Evolutionary conservation across 2,329 filamentous ascomycete genomes (phyloP).

Genomic region (Tolypocladium ophioglossoides): DNA sequence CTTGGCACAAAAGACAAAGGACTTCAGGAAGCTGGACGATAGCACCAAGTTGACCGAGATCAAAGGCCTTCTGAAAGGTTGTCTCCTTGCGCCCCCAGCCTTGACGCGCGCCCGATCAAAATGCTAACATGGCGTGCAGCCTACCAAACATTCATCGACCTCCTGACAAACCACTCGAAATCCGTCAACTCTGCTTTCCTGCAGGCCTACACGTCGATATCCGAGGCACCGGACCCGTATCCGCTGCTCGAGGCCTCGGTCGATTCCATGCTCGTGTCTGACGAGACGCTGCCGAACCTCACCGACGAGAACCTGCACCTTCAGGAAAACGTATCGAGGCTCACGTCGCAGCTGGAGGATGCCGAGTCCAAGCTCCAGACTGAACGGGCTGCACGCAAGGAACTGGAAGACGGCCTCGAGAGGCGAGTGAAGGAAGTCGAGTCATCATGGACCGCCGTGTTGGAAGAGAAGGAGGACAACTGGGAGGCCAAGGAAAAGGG

Average conservation of each 20-base stretch:
- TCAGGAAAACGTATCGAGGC: constrained; percentile 63
- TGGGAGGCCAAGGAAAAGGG: constrained; percentile 90
- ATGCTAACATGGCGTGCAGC: constrained; percentile 38
- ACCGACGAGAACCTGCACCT: constrained; percentile 81
- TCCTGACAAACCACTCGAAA: constrained; percentile 93
- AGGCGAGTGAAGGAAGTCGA: constrained; percentile 81
- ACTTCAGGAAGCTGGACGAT: constrained; percentile 92
- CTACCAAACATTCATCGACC: constrained; percentile 95
- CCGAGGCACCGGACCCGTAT: constrained; percentile 93
- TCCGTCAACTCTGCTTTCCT: constrained; percentile 87
- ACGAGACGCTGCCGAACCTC: constrained; percentile 85
- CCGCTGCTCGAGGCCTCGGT: constrained; percentile 92
- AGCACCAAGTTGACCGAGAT: constrained; percentile 75
- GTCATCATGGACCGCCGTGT: constrained; percentile 75
- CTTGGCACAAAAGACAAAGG: constrained; percentile 96
- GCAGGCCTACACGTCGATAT: constrained; percentile 83
- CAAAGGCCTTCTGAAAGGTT: constrained; percentile 81
- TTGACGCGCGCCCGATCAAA: background rate
- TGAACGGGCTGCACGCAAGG: constrained; percentile 62
- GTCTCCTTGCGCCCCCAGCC: background rate
- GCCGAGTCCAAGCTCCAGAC: constrained; percentile 70
- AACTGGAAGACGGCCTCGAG: constrained; percentile 69
- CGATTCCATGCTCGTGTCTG: constrained; percentile 82
- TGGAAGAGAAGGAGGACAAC: constrained; percentile 91
- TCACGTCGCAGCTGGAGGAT: constrained; percentile 75